These are phyloP conservation scores for Diospyros lotus DNA, from an alignment of 148 eudicot species.

Conservation along the genomic window DNA sequence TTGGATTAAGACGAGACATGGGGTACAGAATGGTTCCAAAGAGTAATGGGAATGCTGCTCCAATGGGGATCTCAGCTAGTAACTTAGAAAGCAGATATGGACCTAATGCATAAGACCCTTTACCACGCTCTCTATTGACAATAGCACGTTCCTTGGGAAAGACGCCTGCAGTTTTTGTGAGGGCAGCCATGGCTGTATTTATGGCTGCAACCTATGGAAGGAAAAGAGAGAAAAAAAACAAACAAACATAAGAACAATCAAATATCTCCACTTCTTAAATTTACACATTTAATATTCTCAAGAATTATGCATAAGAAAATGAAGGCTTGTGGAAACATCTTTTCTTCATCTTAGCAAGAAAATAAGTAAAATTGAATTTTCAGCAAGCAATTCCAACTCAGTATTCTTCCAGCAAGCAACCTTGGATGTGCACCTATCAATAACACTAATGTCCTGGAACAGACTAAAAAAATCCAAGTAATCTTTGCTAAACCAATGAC, in stretches of 20 bases:
- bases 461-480: too few species aligned
- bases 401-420: too few species aligned
- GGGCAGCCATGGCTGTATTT: conserved; percentile 99
- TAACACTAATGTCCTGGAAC: too few species aligned
- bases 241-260: neutral
- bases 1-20: conserved; percentile 96
- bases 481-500: too few species aligned
- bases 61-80: conserved; percentile 90
- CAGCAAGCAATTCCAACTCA: conserved; percentile 1
- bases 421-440: too few species aligned
- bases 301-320: neutral
- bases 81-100: conserved; percentile 89
- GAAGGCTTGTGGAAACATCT: neutral
- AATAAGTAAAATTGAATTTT: neutral
- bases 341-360: neutral
- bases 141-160: conserved; percentile 98
- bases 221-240: conserved; percentile 3
- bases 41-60: conserved; percentile 90
- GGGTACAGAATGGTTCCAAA: conserved; percentile 91
- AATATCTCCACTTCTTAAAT: neutral
- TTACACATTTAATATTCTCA: neutral
- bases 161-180: conserved; percentile 92
- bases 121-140: conserved; percentile 91
- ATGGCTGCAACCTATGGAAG: conserved; percentile 85
- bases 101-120: conserved; percentile 79